Evolutionary conservation across 148 eudicot genomes (phyloP).

Genomic region (Polygonum maritimum): DNA sequence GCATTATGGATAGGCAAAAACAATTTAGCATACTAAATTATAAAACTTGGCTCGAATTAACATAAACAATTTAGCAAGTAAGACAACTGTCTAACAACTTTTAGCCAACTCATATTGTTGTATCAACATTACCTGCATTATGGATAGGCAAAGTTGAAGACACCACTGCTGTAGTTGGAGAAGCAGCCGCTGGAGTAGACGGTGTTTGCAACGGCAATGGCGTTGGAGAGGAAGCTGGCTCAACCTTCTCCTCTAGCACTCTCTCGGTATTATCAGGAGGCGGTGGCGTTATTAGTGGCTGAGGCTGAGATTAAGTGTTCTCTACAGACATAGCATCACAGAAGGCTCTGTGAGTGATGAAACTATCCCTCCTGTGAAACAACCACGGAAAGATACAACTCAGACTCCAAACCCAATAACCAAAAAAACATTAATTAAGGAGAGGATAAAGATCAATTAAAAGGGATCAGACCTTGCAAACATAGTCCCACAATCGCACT

Average conservation of each 20-base stretch:
- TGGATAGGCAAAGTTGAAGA: constrained; percentile 35
- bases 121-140: constrained; percentile 45
- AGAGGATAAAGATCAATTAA: no score
- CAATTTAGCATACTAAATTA: not conserved
- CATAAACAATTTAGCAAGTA: not conserved
- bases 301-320: constrained; percentile 51
- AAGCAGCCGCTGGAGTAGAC: constrained; percentile 17
- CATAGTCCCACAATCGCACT: constrained; percentile 80
- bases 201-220: constrained; percentile 23
- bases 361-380: constrained; percentile 73
- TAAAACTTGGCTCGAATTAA: not conserved
- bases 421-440: not conserved
- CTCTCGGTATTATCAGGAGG: constrained; percentile 10
- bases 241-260: constrained; percentile 25
- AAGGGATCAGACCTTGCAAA: constrained; percentile 48
- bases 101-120: not conserved
- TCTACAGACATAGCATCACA: constrained; percentile 68
- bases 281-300: constrained; percentile 19
- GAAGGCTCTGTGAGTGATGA: constrained; percentile 84
- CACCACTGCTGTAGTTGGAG: constrained; percentile 27
- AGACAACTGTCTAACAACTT: not conserved
- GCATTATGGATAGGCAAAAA: no score
- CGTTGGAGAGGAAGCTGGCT: constrained; percentile 23
- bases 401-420: constrained; percentile 10
- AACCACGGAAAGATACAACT: constrained; percentile 9